phyloP scores from a whole-genome alignment of 1,139 yeast species.

The Saccharomyces hybrid region DNA sequence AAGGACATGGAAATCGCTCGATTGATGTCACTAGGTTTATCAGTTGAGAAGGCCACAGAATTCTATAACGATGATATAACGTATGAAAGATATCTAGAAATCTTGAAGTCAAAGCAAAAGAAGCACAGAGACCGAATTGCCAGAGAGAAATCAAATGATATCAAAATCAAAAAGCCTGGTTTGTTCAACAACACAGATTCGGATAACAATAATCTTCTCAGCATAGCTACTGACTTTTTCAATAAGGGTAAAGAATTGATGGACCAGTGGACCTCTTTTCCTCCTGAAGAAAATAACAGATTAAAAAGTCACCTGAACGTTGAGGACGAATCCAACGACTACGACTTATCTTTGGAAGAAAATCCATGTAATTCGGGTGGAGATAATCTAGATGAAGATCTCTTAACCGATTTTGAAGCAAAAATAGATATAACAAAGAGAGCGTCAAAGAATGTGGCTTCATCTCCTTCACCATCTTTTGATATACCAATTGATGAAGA shows the following conservation, averaged over 20 bases:
- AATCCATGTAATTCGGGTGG: neutral
- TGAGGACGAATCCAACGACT: neutral
- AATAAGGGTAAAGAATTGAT: slow-evolving; percentile 26
- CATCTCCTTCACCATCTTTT: neutral
- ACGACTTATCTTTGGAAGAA: neutral
- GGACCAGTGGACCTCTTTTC: slow-evolving; percentile 20
- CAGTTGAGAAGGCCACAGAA: slow-evolving; percentile 18
- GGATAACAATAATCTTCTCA: neutral
- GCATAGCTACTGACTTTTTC: slow-evolving; percentile 19
- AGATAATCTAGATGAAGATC: slow-evolving; percentile 6
- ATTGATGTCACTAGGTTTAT: slow-evolving; percentile 28
- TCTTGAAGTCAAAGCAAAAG: slow-evolving; percentile 5
- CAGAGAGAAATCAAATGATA: neutral
- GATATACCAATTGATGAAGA: neutral
- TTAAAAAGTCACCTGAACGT: slow-evolving; percentile 7
- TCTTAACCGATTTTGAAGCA: slow-evolving; percentile 8
- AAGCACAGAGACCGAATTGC: neutral
- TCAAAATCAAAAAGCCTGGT: neutral
- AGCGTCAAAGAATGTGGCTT: neutral
- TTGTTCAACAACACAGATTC: neutral
- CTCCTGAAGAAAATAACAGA: slow-evolving; percentile 17
- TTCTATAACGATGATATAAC: slow-evolving; percentile 22
- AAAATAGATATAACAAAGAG: neutral
- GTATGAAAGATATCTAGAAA: slow-evolving; percentile 20
- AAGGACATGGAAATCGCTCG: slow-evolving; percentile 31